Conservation (phyloP, 805 yeast species). For the Ogataea methylovora region DNA sequence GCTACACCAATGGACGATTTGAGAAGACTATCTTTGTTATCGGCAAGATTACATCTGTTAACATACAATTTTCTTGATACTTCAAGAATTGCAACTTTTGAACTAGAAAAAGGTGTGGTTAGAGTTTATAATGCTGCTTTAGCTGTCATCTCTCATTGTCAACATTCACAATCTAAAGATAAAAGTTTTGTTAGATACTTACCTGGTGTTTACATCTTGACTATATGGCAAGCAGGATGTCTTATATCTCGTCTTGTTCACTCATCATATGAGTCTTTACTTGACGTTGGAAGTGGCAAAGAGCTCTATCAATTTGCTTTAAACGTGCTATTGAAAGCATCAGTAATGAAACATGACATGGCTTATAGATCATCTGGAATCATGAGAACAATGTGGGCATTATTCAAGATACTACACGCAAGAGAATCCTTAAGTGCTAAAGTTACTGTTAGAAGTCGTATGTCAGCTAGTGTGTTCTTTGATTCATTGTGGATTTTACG, state of each 20-base stretch:
- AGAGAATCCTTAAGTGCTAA: conserved; percentile 32
- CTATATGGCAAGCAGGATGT: conserved; percentile 89
- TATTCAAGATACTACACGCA: conserved; percentile 62
- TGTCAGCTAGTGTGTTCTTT: conserved; percentile 90
- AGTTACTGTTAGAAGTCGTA: conserved; percentile 67
- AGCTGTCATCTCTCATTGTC: conserved; percentile 60
- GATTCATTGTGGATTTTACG: conserved; percentile 82
- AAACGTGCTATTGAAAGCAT: conserved; percentile 63
- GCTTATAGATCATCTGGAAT: conserved; percentile 90
- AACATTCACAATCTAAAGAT: conserved; percentile 50
- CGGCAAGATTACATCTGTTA: conserved; percentile 74
- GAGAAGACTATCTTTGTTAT: conserved; percentile 58
- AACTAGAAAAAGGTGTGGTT: conserved; percentile 65
- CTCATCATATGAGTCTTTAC: conserved; percentile 57
- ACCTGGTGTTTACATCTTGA: conserved; percentile 76
- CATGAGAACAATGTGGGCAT: conserved; percentile 90
- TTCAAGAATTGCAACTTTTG: conserved; percentile 40
- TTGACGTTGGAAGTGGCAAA: conserved; percentile 70
- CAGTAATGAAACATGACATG: conserved; percentile 85
- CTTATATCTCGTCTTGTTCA: conserved; percentile 73
- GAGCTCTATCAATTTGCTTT: conserved; percentile 62
- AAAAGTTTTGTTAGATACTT: conserved; percentile 63
- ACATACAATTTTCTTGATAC: conserved; percentile 78
- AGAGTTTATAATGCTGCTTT: conserved; percentile 76
- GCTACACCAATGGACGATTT: conserved; percentile 53